A percentile compares a stretch with the other conserved stretches of the same genome.
phyloP scores from a whole-genome alignment of 2,329 filamentous ascomycete genomes.

The Calonectria pteridis region DNA sequence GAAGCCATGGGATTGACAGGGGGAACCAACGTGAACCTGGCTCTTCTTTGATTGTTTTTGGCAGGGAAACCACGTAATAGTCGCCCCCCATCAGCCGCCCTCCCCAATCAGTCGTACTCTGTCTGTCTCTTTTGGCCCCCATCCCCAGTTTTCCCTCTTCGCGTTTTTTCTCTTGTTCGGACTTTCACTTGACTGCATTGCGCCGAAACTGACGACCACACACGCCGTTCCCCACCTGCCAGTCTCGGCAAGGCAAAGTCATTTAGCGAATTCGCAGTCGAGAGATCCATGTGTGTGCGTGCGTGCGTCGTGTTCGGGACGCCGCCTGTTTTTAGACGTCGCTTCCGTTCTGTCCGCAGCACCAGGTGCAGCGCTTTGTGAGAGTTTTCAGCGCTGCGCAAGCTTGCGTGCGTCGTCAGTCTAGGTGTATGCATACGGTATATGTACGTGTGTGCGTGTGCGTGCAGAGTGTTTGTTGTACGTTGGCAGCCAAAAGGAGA shows the following conservation, averaged over 20 bases:
- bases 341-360: neutral
- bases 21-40: neutral
- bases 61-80: constrained; percentile 22
- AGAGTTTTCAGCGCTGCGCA: neutral
- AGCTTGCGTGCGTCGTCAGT: neutral
- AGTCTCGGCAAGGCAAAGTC: constrained; percentile 8
- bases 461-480: too few species aligned
- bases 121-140: neutral
- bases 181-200: neutral
- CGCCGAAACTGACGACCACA: constrained; percentile 9
- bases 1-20: constrained; percentile 14
- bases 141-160: neutral
- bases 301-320: constrained; percentile 22
- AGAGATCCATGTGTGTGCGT: neutral
- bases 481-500: neutral
- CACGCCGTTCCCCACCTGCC: constrained; percentile 18
- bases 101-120: neutral
- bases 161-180: neutral
- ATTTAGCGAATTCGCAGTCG: neutral
- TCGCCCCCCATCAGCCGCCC: neutral
- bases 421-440: too few species aligned
- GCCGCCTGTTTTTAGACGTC: neutral
- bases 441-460: neutral
- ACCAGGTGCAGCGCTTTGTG: neutral
- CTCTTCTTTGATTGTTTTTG: constrained; percentile 11